Base-by-base conservation (phyloP, 805 yeast species). In the Lachancea dasiensis region DNA sequence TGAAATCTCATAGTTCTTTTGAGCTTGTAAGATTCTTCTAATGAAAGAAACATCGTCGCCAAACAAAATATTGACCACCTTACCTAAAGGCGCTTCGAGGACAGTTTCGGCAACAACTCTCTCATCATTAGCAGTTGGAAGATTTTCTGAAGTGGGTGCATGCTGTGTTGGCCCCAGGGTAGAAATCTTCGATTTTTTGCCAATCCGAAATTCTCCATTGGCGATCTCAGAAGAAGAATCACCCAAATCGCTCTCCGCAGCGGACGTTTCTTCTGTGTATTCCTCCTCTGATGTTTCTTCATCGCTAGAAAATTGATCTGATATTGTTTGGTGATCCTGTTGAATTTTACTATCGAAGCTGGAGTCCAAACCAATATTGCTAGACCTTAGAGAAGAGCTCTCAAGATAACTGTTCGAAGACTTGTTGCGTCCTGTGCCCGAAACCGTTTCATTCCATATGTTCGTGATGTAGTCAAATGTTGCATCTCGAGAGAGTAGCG, bases 81-180 rank as follows among this genome's bases (percentile, higher is more conserved):
- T 70, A 1, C 89, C 86, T 15, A 83, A 40, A 0, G 92, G 90
- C 0, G 84, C 85, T 30, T 67, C 58, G 5, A 81, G 60, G 0
- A 54, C 52, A 6, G 72, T 77, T 34, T 79, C 81, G 9, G 63
- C 58, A 27, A 84, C 68, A 41, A 78, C 68, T 2, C 70, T 70
- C 42, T 81, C 89, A 8, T 67, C 68, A 1, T 68, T 45, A 6
- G 63, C 65, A 15, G 70, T 67, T 10, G 54, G 61, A 51, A 75
- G 75, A 3, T 39, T 66, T 53, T 57, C 49, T 19, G 51, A 55
- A 0, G 81, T 77, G 4, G 81, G 75, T 3, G 64, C 54, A 50
- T 77, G 81, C 7, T 66, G 56, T 7, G 52, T 40, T 0, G 78
- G 78, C 2, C 73, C 72, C 25, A 42, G 38, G 43, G 46, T 31